Percentiles rank a stretch among this genome's conserved stretches.
Evolutionary conservation across 169 alveolate species (phyloP).

Genomic region (Cryptosporidium ubiquitum): DNA sequence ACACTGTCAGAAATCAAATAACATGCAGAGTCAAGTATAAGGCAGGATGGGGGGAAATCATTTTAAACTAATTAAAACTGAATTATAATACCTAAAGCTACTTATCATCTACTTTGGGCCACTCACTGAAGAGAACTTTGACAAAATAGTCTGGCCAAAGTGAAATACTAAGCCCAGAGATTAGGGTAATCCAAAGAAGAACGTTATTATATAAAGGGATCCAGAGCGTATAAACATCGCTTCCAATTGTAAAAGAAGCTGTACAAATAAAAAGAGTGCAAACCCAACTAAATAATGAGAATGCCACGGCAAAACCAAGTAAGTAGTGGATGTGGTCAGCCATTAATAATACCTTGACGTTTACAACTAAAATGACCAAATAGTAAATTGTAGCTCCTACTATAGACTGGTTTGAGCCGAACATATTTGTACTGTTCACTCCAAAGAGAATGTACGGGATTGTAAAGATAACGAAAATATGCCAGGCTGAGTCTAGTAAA

Average conservation of each 20-base stretch:
- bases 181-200: slow-evolving; percentile 44
- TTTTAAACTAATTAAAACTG: slow-evolving; percentile 4
- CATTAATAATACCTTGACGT: slow-evolving; percentile 80
- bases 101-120: slow-evolving; percentile 19
- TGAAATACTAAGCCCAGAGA: slow-evolving; percentile 57
- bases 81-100: slow-evolving; percentile 1
- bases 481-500: slow-evolving; percentile 82
- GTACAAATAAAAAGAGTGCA: slow-evolving; percentile 61
- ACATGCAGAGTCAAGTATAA: not conserved
- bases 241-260: slow-evolving; percentile 56
- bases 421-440: slow-evolving; percentile 76
- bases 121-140: slow-evolving; percentile 12
- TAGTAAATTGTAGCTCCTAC: slow-evolving; percentile 79
- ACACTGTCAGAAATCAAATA: not conserved
- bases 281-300: slow-evolving; percentile 59
- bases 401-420: slow-evolving; percentile 77
- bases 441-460: slow-evolving; percentile 76
- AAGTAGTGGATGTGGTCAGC: slow-evolving; percentile 71
- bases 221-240: slow-evolving; percentile 68
- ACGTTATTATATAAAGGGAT: slow-evolving; percentile 59
- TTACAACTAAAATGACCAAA: slow-evolving; percentile 81
- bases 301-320: slow-evolving; percentile 51
- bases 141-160: slow-evolving; percentile 72
- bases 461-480: slow-evolving; percentile 79
- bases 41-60: not conserved